Conservation (phyloP, 2,329 filamentous ascomycete species). For the Aureobasidium melanogenum region DNA sequence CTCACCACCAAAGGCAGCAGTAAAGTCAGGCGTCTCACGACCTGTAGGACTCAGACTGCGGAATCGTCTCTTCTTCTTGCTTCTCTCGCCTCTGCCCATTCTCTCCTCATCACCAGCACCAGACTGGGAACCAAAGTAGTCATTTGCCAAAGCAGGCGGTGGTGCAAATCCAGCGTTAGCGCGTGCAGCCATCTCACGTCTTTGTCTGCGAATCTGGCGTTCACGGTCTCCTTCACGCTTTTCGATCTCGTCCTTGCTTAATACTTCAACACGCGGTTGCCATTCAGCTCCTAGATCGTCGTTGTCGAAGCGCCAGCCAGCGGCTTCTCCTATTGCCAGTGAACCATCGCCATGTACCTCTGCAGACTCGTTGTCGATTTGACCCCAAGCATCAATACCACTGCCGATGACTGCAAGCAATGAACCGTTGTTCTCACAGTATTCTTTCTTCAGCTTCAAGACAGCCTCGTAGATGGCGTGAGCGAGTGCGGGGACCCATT, state of each 20-base stretch:
- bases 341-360: constrained; percentile 40
- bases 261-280: constrained; percentile 44
- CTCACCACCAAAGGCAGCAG: constrained; percentile 58
- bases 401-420: constrained; percentile 61
- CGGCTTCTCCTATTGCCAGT: constrained; percentile 51
- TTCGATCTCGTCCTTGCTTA: constrained; percentile 95
- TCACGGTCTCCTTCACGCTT: constrained; percentile 93
- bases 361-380: constrained; percentile 83
- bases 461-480: constrained; percentile 97
- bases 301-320: constrained; percentile 92
- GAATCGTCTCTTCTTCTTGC: constrained; percentile 91
- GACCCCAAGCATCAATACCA: constrained; percentile 57
- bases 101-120: constrained; percentile 54
- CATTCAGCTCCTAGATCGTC: constrained; percentile 62
- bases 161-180: constrained; percentile 35
- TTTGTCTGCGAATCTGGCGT: constrained; percentile 73
- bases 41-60: constrained; percentile 75
- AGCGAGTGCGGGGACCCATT: constrained; percentile 91
- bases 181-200: constrained; percentile 86
- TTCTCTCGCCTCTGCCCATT: constrained; percentile 84
- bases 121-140: constrained; percentile 48
- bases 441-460: constrained; percentile 87
- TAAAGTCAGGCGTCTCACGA: constrained; percentile 71
- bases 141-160: constrained; percentile 32
- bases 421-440: constrained; percentile 68